phyloP scores from a whole-genome alignment of 768 basidiomycete species.

The Grammothele lineata region DNA sequence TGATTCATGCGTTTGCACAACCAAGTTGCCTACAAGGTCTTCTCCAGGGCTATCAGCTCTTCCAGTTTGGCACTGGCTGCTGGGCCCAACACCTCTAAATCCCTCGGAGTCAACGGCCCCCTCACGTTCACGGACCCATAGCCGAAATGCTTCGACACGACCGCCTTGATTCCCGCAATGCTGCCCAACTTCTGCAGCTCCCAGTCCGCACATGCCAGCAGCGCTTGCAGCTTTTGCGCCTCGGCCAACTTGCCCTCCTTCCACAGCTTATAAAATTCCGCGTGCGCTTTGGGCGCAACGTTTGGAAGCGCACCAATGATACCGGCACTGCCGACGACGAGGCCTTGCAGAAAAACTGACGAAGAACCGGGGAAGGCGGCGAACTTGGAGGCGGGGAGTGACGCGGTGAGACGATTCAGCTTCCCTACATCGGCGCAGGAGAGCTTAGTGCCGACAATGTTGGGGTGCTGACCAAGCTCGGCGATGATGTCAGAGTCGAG shows the following conservation, averaged over 20 bases:
- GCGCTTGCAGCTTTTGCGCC: conserved; percentile 56
- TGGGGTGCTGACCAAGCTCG: conserved; percentile 68
- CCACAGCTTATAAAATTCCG: conserved; percentile 43
- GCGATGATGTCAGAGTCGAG: conserved; percentile 77
- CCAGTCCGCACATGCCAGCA: conserved; percentile 66
- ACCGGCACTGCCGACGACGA: conserved; percentile 40
- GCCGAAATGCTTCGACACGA: conserved; percentile 58
- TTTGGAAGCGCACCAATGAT: conserved; percentile 39
- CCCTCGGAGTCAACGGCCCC: conserved; percentile 23
- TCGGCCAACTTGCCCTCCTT: conserved; percentile 51
- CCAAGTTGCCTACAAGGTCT: conserved; percentile 14
- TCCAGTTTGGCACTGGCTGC: conserved; percentile 18
- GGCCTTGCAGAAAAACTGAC: conserved; percentile 52
- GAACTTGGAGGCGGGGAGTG: conserved; percentile 50
- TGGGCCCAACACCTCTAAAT: conserved; percentile 14
- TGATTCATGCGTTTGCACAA: too few species aligned
- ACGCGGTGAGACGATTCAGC: conserved; percentile 66
- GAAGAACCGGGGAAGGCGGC: conserved; percentile 74
- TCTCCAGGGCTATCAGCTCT: conserved; percentile 29
- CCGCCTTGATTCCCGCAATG: conserved; percentile 62
- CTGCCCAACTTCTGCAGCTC: conserved; percentile 59
- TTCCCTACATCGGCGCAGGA: conserved; percentile 87
- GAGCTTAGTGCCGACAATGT: conserved; percentile 82
- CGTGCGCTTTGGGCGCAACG: conserved; percentile 51
- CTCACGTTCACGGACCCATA: conserved; percentile 44